phyloP scores from a whole-genome alignment of 1,284 basidiomycete species.

The Ganoderma boninense region DNA sequence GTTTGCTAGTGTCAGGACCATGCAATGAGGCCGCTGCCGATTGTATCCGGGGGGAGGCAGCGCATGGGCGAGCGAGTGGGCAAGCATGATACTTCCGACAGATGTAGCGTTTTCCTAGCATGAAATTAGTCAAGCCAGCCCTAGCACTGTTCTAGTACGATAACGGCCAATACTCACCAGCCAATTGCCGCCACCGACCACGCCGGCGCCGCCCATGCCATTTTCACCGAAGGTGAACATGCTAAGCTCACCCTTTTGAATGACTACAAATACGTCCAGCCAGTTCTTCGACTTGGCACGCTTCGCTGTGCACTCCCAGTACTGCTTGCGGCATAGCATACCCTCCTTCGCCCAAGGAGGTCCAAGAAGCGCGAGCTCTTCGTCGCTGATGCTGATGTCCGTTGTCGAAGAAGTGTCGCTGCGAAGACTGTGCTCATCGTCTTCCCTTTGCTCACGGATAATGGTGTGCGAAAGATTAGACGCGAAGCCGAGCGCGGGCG shows the following conservation, averaged over 20 bases:
- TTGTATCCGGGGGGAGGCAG: conserved; percentile 94
- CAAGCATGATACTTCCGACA: conserved; percentile 83
- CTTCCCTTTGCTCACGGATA: conserved; percentile 93
- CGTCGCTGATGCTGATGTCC: conserved; percentile 87
- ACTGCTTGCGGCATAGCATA: conserved; percentile 92
- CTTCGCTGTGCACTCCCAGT: conserved; percentile 88
- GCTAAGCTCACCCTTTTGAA: conserved; percentile 90
- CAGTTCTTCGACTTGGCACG: conserved; percentile 87
- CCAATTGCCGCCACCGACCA: conserved; percentile 97
- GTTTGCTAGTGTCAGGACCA: conserved; percentile 90
- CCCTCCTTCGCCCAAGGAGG: conserved; percentile 99
- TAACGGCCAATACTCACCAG: conserved; percentile 67
- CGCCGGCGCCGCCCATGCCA: conserved; percentile 60
- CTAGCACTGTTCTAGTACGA: not conserved
- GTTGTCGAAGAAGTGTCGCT: conserved; percentile 70
- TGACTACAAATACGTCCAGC: conserved; percentile 96
- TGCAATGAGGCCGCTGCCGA: conserved; percentile 89
- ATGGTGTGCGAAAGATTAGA: conserved; percentile 96
- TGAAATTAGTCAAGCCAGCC: not conserved
- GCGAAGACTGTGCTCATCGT: conserved; percentile 79
- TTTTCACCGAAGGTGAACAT: conserved; percentile 93
- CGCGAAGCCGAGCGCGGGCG: conserved; percentile 91
- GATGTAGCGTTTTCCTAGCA: conserved; percentile 83
- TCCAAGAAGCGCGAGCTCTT: conserved; percentile 93
- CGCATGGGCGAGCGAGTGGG: conserved; percentile 89